Evolutionary conservation across 164 flowering plant species (phyloP), one percentile per base, ranked within the genome.

Genomic region (Nelumbo lutea): DNA sequence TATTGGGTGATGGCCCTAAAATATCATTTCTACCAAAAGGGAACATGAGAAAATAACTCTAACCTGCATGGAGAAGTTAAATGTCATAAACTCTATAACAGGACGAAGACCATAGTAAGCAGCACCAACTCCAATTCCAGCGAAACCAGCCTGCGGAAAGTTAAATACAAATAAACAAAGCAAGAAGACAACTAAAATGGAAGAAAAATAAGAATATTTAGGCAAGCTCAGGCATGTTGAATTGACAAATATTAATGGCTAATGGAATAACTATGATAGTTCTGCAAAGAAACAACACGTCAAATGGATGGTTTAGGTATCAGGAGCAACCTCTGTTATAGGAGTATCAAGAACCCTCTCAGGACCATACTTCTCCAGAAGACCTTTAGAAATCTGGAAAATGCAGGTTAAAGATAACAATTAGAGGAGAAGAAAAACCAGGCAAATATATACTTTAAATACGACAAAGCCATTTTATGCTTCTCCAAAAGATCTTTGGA

Each of bases 11-110:
- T 27, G 27, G 27, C 27, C 27, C 27, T 27, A 27, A 27, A 27
- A 27, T 27, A 27, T 27, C 27, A 27, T 27, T 27, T 27, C 27
- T 27, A 27, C 27, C 27, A 27, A 27, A 27, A 27, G 27, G 11
- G 42, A 47, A 1, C 11, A 53, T 13, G 3, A 53, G 14, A 53
- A 53, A 53, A 53, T 50, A 43, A 60, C 40, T 55, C 70, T 68
- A 53, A 96, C 99, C 98, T 96, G 99, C 98, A 96, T 89, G 38
- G 98, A 87, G 81, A 96, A 96, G 76, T 93, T 96, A 72, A 96
- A 93, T 56, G 99, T 96, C 99, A 96, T 96, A 76, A 93, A 96
- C 81, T 95, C 99, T 9, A 95, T 78, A 59, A 95, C 83, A 67
- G 99, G 99, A 67, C 72, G 81, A 3, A 89, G 87, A 63, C 96